Evolutionary conservation across 306 rosid genomes (phyloP).

Genomic region (Trifolium subterraneum): DNA sequence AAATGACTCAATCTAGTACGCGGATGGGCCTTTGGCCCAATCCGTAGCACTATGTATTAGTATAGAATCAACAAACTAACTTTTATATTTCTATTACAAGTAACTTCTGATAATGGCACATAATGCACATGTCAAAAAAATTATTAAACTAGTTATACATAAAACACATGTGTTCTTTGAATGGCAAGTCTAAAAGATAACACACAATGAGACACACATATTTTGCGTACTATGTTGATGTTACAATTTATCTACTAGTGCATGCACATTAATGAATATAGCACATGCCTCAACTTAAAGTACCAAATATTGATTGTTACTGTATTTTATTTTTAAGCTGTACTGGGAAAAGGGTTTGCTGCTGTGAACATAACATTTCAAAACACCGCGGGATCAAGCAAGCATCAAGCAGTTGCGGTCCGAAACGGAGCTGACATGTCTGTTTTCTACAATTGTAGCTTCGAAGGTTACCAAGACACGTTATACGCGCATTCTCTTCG

Average conservation of each 20-base stretch:
- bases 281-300: not conserved
- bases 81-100: too few relatives aligned
- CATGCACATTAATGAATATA: not conserved
- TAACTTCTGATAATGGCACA: too few relatives aligned
- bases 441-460: constrained; percentile 57
- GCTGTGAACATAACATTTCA: constrained; percentile 64
- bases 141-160: too few relatives aligned
- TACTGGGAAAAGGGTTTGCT: constrained; percentile 58
- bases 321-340: constrained; percentile 50
- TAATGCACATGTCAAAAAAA: too few relatives aligned
- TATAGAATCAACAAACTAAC: not conserved
- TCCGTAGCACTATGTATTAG: too few relatives aligned
- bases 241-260: not conserved
- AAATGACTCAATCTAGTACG: too few relatives aligned
- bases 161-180: not conserved
- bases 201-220: not conserved
- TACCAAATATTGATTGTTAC: not conserved
- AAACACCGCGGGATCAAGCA: constrained; percentile 57
- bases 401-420: constrained; percentile 64
- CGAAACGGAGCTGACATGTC: constrained; percentile 60
- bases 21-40: too few relatives aligned
- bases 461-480: constrained; percentile 72
- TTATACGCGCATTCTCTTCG: constrained; percentile 53
- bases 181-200: not conserved
- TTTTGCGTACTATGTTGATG: not conserved